Base-by-base conservation (phyloP, 129 eudicot species). In the Pittosporum tobira region DNA sequence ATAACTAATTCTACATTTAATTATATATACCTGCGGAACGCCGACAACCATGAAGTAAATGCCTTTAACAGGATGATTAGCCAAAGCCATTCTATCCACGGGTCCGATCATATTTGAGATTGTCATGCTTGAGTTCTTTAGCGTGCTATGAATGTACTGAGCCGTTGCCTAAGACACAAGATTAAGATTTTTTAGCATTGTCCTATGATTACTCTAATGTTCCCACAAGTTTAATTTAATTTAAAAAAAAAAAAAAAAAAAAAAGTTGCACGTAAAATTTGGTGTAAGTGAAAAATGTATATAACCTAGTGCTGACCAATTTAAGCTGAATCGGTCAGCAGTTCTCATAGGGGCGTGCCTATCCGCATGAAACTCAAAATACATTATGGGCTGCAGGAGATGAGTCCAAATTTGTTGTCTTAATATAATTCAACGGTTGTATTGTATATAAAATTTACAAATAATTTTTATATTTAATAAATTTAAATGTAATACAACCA, bases 51-150 rank as follows among this genome's bases (percentile, higher is more conserved):
- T 65, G 63, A 56, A 59, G 63, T 79, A 79, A 34, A 79, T 23
- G 31, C 84, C 84, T 50, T 61, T 50, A n/a, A 72, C 11, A 0
- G 80, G 77, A 52, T 79, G 84, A 71, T 74, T 53, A 55, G 48
- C 63, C 25, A 69, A 10, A 0, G 75, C 19, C 65, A 79, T 51
- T 48, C 75, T 55, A 6, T 79, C 77, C 22, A 67, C 36, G 22
- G 84, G 84, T 46, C 84, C 84, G 0, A 66, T 34, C 72, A 79
- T 18, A 69, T 58, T 79, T 38, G 84, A 43, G 16, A 79, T 10
- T 16, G 62, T 57, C 80, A 79, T 74, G 69, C 80, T 79, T 49
- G 84, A 50, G 40, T 79, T 74, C 65, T 67, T 69, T 22, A 53
- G 52, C 22, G 68, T 59, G 38, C 57, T 65, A 12, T 53, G 77